phyloP scores from a whole-genome alignment of 805 yeast species.

The Candida michaelii region DNA sequence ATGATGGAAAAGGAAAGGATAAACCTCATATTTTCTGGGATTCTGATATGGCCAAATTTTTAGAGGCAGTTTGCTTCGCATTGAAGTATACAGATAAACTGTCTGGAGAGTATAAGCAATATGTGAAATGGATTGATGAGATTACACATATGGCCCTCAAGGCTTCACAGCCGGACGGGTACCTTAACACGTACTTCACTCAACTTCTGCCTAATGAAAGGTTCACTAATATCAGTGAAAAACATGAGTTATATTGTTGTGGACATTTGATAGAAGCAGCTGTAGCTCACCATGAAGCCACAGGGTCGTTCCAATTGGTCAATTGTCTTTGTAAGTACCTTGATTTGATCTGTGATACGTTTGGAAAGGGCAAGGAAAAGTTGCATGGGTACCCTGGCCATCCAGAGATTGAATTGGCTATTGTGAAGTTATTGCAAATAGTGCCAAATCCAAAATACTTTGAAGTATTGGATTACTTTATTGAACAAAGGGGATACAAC shows the following conservation, averaged over 20 bases:
- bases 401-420: slow-evolving; percentile 24
- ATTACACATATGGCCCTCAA: slow-evolving; percentile 17
- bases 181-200: slow-evolving; percentile 21
- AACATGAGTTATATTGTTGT: slow-evolving; percentile 19
- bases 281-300: slow-evolving; percentile 19
- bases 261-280: slow-evolving; percentile 26
- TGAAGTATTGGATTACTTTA: slow-evolving; percentile 19
- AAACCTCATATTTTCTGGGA: slow-evolving; percentile 26
- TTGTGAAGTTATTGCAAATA: slow-evolving; percentile 19
- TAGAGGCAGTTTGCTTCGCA: slow-evolving; percentile 21
- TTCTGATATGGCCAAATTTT: slow-evolving; percentile 23
- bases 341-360: slow-evolving; percentile 16
- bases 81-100: slow-evolving; percentile 15
- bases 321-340: slow-evolving; percentile 19
- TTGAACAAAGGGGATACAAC: slow-evolving; percentile 21
- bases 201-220: slow-evolving; percentile 24
- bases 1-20: slow-evolving; percentile 4
- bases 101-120: slow-evolving; percentile 9
- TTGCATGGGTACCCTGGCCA: slow-evolving; percentile 26
- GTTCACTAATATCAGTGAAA: slow-evolving; percentile 23
- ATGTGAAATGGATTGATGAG: slow-evolving; percentile 18
- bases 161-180: slow-evolving; percentile 24
- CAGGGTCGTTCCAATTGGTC: slow-evolving; percentile 17
- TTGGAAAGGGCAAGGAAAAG: slow-evolving; percentile 19
- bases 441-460: slow-evolving; percentile 17